Conservation (phyloP, 192 early-diverging fungal species). For the Piromyces sp. region DNA sequence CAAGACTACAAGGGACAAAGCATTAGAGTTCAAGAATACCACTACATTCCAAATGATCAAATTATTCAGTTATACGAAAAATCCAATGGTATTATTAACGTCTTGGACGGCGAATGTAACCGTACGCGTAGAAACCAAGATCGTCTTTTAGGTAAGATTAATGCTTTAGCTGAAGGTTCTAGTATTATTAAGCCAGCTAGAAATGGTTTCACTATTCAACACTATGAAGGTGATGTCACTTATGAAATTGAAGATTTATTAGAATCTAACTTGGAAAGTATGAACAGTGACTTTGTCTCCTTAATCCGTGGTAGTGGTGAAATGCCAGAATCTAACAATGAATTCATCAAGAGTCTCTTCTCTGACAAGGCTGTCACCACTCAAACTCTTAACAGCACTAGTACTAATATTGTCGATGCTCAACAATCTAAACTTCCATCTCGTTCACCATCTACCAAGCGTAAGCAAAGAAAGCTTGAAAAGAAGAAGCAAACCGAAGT, state of each 20-base stretch:
- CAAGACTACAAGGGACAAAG: neutral
- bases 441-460: neutral
- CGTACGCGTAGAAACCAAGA: neutral
- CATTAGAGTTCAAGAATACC: neutral
- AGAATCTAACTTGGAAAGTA: slow-evolving; percentile 57
- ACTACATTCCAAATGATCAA: neutral
- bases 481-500: neutral
- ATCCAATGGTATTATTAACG: neutral
- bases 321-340: neutral
- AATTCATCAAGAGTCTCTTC: neutral
- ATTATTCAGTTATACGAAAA: neutral
- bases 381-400: neutral
- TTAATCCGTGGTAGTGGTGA: slow-evolving; percentile 48
- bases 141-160: neutral
- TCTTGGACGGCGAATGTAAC: neutral
- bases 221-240: slow-evolving; percentile 52
- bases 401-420: neutral
- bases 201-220: slow-evolving; percentile 54
- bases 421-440: neutral
- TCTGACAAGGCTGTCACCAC: neutral
- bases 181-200: neutral
- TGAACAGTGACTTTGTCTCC: slow-evolving; percentile 68
- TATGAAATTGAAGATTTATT: slow-evolving; percentile 56
- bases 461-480: neutral
- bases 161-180: neutral